phyloP scores from a whole-genome alignment of 2,329 filamentous ascomycete genomes.

The Diplodia sapinea region DNA sequence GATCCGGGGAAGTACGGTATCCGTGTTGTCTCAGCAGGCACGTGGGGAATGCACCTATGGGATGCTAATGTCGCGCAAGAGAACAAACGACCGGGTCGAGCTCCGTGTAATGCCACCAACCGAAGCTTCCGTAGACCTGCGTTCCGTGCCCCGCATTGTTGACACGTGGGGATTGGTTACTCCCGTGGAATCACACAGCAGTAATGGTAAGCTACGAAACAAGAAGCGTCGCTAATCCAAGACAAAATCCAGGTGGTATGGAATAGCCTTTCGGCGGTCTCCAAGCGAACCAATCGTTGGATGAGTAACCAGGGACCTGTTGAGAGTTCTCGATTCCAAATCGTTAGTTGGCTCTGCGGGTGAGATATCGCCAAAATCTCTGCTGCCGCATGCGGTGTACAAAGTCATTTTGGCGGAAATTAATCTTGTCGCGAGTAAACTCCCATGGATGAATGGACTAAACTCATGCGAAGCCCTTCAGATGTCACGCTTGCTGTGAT shows the following conservation, averaged over 20 bases:
- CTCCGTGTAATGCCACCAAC: background rate
- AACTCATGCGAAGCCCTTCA: background rate
- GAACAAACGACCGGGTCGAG: background rate
- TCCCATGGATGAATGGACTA: background rate
- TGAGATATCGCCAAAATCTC: too few relatives aligned
- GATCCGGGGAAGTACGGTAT: background rate
- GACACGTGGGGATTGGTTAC: constrained; percentile 4
- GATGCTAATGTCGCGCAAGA: background rate
- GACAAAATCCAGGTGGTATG: too few relatives aligned
- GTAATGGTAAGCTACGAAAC: background rate
- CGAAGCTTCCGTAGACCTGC: background rate
- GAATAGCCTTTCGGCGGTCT: too few relatives aligned
- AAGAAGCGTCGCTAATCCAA: background rate
- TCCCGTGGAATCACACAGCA: constrained; percentile 1
- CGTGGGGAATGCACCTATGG: background rate
- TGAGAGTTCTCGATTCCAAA: too few relatives aligned
- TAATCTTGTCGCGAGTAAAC: background rate
- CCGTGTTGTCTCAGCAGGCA: background rate
- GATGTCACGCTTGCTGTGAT: too few relatives aligned
- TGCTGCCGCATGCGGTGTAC: background rate
- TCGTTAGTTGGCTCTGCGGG: too few relatives aligned
- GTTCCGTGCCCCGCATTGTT: background rate
- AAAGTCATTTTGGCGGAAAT: background rate
- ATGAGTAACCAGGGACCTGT: too few relatives aligned
- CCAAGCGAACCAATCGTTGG: too few relatives aligned